Evolutionary conservation across 352 stramenopile genomes (phyloP).

Genomic region (Bremia lactucae): DNA sequence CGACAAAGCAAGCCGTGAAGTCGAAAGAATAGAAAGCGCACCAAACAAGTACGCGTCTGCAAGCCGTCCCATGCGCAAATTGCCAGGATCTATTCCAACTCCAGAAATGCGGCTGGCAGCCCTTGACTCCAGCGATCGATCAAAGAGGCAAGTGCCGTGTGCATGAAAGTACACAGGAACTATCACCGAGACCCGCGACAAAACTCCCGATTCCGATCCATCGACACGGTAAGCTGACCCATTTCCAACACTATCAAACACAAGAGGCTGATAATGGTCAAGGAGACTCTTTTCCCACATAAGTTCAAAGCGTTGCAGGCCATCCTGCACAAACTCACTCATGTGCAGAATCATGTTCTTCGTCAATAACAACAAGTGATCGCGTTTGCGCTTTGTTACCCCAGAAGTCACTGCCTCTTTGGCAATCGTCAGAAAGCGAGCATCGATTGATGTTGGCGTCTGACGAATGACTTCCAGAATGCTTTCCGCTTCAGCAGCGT

Average conservation of each 20-base stretch:
- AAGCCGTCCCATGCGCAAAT: slow-evolving; percentile 52
- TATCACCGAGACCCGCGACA: slow-evolving; percentile 65
- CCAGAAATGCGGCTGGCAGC: slow-evolving; percentile 40
- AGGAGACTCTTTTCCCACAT: slow-evolving; percentile 81
- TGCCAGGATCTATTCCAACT: slow-evolving; percentile 52
- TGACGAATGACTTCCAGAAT: slow-evolving; percentile 53
- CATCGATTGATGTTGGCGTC: slow-evolving; percentile 37
- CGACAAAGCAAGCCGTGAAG: slow-evolving; percentile 57
- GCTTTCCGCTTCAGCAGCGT: slow-evolving; percentile 53
- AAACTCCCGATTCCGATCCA: slow-evolving; percentile 32
- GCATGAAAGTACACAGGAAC: slow-evolving; percentile 73
- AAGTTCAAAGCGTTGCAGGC: slow-evolving; percentile 66
- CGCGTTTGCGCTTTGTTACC: slow-evolving; percentile 50
- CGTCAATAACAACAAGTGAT: slow-evolving; percentile 67
- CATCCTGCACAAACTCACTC: slow-evolving; percentile 75
- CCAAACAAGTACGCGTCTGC: slow-evolving; percentile 75
- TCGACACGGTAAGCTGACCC: slow-evolving; percentile 64
- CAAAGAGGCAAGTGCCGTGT: slow-evolving; percentile 70
- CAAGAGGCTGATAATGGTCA: slow-evolving; percentile 68
- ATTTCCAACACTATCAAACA: slow-evolving; percentile 61
- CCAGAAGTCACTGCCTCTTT: slow-evolving; percentile 55
- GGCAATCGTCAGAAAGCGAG: slow-evolving; percentile 52
- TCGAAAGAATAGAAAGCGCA: slow-evolving; percentile 72
- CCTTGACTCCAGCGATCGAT: slow-evolving; percentile 48
- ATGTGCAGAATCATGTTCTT: slow-evolving; percentile 82